Evolutionary conservation across 73 alveolate species (phyloP), one percentile per base, ranked within the genome.

Genomic region (Durusdinium trenchii): DNA sequence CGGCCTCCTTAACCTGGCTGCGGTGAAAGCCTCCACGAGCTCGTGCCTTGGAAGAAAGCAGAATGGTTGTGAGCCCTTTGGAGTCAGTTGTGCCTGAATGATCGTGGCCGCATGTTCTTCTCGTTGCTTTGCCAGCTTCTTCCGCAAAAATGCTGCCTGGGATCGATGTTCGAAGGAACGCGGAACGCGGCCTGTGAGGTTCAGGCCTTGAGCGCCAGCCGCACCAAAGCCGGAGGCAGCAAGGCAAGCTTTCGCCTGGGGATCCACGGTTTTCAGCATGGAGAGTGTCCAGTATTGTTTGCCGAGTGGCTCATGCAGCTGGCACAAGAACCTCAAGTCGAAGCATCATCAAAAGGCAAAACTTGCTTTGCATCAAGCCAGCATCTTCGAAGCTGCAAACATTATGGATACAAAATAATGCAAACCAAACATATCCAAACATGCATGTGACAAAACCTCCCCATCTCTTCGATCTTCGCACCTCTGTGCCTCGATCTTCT

Each of bases 11-110:
- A 54, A 57, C 36, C 73, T 52, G 52, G 47, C 26, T 52, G 57
- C 96, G 96, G 28, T 90, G 87, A 75, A 90, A 90, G 45, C 90
- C 98, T 6, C 98, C 98, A 48, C 98, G 98, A 1, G 98, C 98
- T 10, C 98, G 42, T 14, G 91, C 91, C 91, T 81, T 32, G 36
- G 43, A 40, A 12, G 7, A 64, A 64, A 4, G 5, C 38, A 35
- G 38, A 64, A 64, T 64, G 16, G 32, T 26, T 14, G 78, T 26
- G 43, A 64, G 7, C 16, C 78, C 5, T 23, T n/a, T n/a, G n/a
- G n/a, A n/a, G n/a, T n/a, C n/a, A 32, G 40, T 73, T 38, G 26
- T 43, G n/a, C 98, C 85, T 91, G 98, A 43, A 91, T 91, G 46
- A 54, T 47, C 14, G 78, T 45, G 32, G 85, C 98, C 0, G 98